These are phyloP conservation scores for Chytridium lagenaria DNA, from an alignment of 371 early-diverging fungal species.

Conservation along the genomic window DNA sequence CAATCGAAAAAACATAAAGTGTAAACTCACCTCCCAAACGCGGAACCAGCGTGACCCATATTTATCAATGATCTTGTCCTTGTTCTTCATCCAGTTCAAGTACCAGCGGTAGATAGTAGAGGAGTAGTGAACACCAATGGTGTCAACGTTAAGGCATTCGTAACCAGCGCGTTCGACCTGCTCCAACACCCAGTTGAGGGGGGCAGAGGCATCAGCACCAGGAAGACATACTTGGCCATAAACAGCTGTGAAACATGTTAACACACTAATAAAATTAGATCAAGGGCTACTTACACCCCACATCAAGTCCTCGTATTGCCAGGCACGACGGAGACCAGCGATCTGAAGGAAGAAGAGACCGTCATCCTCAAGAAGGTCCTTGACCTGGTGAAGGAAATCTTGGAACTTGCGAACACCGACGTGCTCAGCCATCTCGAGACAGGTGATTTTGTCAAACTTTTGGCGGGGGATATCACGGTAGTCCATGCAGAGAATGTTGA, in stretches of 20 bases:
- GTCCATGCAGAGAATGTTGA: constrained; percentile 87
- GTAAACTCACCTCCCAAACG: constrained; percentile 55
- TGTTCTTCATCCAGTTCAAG: constrained; percentile 94
- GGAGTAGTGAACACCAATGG: constrained; percentile 96
- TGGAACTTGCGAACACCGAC: constrained; percentile 94
- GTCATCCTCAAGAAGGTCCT: constrained; percentile 94
- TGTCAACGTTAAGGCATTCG: constrained; percentile 86
- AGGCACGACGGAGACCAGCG: constrained; percentile 90
- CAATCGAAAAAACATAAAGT: constrained; percentile 12
- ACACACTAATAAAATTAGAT: constrained; percentile 14
- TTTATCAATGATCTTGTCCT: constrained; percentile 76
- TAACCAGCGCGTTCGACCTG: constrained; percentile 93
- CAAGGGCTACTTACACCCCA: constrained; percentile 66
- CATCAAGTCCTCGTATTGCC: constrained; percentile 90
- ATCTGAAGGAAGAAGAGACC: constrained; percentile 97
- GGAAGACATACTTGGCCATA: constrained; percentile 98
- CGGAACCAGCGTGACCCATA: constrained; percentile 85
- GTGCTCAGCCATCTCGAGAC: constrained; percentile 98
- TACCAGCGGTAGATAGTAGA: constrained; percentile 96
- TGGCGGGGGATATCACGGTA: constrained; percentile 93
- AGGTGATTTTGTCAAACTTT: constrained; percentile 93
- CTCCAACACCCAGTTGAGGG: constrained; percentile 85
- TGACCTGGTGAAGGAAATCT: constrained; percentile 88
- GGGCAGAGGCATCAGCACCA: constrained; percentile 96
- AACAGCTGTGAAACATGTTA: constrained; percentile 64